Conservation (phyloP, 2,329 filamentous ascomycete species). For the Alternaria brassicae region DNA sequence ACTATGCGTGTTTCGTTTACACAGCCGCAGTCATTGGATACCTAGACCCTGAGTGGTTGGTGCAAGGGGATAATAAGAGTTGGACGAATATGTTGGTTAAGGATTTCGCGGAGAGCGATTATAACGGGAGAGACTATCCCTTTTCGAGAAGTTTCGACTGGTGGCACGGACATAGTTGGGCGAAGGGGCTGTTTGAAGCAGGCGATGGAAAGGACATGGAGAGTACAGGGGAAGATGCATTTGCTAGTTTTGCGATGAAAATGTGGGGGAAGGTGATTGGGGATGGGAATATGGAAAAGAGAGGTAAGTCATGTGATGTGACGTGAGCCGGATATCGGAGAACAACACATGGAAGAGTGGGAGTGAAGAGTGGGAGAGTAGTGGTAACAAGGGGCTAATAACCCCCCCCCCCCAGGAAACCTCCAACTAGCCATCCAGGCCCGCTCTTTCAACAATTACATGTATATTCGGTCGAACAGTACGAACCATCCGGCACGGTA, state of each 20-base stretch:
- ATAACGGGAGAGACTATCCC: conserved; percentile 69
- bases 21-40: conserved; percentile 82
- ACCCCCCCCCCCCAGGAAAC: conserved; percentile 64
- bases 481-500: conserved; percentile 76
- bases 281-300: conserved; percentile 80
- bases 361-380: background rate
- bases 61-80: conserved; percentile 67
- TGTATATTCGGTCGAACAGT: conserved; percentile 77
- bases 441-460: conserved; percentile 78
- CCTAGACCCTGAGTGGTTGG: conserved; percentile 77
- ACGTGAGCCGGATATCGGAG: no score
- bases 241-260: conserved; percentile 86
- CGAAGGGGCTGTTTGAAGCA: conserved; percentile 75
- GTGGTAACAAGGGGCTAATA: background rate
- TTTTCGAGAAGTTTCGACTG: conserved; percentile 87
- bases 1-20: conserved; percentile 86
- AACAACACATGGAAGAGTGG: background rate
- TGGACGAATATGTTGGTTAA: conserved; percentile 86
- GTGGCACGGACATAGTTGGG: conserved; percentile 95
- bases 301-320: no score
- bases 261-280: conserved; percentile 87
- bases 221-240: conserved; percentile 87
- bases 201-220: conserved; percentile 84
- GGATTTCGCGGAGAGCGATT: conserved; percentile 84
- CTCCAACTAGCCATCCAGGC: conserved; percentile 82